phyloP scores from a whole-genome alignment of 129 eudicot genomes.

The Scalesia atractyloides region DNA sequence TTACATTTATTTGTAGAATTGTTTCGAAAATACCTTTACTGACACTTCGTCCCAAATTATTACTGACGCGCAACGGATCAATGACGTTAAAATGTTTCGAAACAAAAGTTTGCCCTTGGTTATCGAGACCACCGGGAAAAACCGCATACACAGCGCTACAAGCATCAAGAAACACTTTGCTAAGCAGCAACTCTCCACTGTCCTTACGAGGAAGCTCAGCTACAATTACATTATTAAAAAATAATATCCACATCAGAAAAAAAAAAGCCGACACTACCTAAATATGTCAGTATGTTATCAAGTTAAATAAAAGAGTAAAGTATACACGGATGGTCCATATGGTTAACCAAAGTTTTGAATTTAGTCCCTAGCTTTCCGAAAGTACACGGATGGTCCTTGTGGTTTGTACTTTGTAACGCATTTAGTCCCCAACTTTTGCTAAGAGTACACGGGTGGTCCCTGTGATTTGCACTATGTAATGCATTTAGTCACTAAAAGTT shows the following conservation, averaged over 20 bases:
- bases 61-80: conserved; percentile 78
- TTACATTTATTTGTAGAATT: conserved; percentile 1
- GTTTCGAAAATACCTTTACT: conserved; percentile 60
- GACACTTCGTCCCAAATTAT: conserved; percentile 88
- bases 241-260: conserved; percentile 7
- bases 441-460: too few species aligned
- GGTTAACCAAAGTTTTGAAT: too few species aligned
- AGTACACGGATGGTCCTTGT: too few species aligned
- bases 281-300: neutral
- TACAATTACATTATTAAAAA: conserved; percentile 35
- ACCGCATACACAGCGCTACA: conserved; percentile 82
- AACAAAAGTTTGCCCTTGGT: conserved; percentile 65
- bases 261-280: neutral
- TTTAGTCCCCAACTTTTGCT: too few species aligned
- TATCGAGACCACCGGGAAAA: conserved; percentile 64
- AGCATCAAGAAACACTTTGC: conserved; percentile 71
- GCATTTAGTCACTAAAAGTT: too few species aligned
- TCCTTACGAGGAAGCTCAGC: conserved; percentile 81
- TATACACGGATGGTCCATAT: too few species aligned
- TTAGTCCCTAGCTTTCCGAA: too few species aligned
- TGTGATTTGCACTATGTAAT: too few species aligned
- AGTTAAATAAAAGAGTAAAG: neutral
- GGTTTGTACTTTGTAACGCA: too few species aligned
- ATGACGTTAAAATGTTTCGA: conserved; percentile 77
- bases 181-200: conserved; percentile 63